Percentiles rank a stretch among this genome's conserved stretches.
Conservation (phyloP, 805 yeast species). For the Cyberlindnera mississippiensis region DNA sequence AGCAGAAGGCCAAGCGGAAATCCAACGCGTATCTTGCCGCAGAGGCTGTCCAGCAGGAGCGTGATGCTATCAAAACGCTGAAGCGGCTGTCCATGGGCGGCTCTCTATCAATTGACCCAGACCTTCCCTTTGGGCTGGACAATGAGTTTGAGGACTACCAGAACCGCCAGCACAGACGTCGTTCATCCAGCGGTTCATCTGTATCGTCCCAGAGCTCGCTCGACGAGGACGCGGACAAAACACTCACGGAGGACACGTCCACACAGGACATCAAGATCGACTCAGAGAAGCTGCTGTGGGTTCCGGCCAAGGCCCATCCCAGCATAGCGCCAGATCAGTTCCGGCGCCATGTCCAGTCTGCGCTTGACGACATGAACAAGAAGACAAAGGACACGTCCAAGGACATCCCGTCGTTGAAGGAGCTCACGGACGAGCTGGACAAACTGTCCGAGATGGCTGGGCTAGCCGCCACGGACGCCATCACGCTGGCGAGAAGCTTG, state of each 20-base stretch:
- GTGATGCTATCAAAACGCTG: slow-evolving; percentile 67
- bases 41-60: slow-evolving; percentile 70
- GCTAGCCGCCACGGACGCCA: slow-evolving; percentile 73
- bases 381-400: slow-evolving; percentile 14
- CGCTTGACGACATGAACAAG: slow-evolving; percentile 27
- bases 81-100: slow-evolving; percentile 68
- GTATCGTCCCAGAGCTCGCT: slow-evolving; percentile 19
- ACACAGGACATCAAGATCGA: slow-evolving; percentile 10
- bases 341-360: slow-evolving; percentile 56
- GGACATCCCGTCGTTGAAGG: slow-evolving; percentile 60
- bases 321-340: slow-evolving; percentile 91
- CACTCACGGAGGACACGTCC: slow-evolving; percentile 12
- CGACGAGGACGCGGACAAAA: slow-evolving; percentile 10
- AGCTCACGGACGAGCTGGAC: slow-evolving; percentile 71
- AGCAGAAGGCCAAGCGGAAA: slow-evolving; percentile 29
- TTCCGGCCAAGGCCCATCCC: slow-evolving; percentile 92
- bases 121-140: slow-evolving; percentile 47
- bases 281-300: slow-evolving; percentile 70
- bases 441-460: slow-evolving; percentile 74
- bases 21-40: slow-evolving; percentile 59
- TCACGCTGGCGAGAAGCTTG: slow-evolving; percentile 74
- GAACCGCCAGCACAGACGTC: slow-evolving; percentile 19
- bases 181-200: slow-evolving; percentile 17
- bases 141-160: slow-evolving; percentile 27
- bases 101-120: slow-evolving; percentile 60